Base-by-base conservation (phyloP, 2,329 filamentous ascomycete species). In the Penicillium sp. region DNA sequence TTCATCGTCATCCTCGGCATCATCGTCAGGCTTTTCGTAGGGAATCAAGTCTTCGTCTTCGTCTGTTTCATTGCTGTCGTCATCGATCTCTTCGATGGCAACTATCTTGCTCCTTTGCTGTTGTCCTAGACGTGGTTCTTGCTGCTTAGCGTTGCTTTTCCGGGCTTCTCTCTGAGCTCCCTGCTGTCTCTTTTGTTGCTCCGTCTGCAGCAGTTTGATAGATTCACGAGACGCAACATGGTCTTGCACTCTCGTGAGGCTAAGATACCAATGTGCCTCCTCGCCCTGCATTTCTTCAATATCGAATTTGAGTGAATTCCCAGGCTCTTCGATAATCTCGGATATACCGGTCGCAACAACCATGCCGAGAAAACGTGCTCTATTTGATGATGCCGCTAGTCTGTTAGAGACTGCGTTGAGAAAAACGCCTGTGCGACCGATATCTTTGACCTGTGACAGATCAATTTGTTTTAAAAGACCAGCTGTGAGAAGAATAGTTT, bases 1-100 rank as follows among this genome's bases (percentile, higher is more conserved):
- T 33, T 97, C 92, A 53, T 97, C 92, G 0, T 91, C 93, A 68
- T 99, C 94, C 68, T 95, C 91, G 0, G 86, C 83, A 62, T 99
- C 94, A 1, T 90, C 92, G 66, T 91, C 90, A 0, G 91, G 91
- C 70, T 96, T 97, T 13, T 84, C 83, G 63, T 97, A 96, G 1
- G 90, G 84, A 2, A 85, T 78, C 1, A 97, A 77, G 55, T 90
- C 89, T 14, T 87, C 84, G 28, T 86, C 81, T 76, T 19, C 54
- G 11, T 56, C 55, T 33, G 81, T 77, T 28, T 81, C 77, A 7
- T 59, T 64, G 19, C 55, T 59, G 18, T 84, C 82, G 2, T 83
- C 81, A 26, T 48, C 49, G 9, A 92, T 70, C 65, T 91, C 88
- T 71, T 92, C 83, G 28, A 85, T 77, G 16, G 81, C 75, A 23